Conservation (phyloP, 345 rosid species). For the Hibiscus syriacus region DNA sequence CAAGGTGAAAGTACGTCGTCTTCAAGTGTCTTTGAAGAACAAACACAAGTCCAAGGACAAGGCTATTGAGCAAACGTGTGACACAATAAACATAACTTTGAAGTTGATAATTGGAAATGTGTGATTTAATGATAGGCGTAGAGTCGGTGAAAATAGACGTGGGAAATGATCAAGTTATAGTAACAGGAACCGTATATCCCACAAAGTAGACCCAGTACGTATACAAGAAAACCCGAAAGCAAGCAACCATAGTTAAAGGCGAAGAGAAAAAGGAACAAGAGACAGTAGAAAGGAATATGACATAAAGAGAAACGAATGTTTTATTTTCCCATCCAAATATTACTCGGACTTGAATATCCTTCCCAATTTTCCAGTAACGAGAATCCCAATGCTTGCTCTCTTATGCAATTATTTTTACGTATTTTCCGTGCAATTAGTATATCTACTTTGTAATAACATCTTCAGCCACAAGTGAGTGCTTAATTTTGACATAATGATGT, state of each 20-base stretch:
- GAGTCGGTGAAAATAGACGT: conserved; percentile 51
- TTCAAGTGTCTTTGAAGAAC: too few relatives aligned
- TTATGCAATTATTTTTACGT: conserved; percentile 27
- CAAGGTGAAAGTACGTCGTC: too few relatives aligned
- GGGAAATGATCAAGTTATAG: conserved; percentile 32
- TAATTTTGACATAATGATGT: neutral
- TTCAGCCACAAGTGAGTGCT: neutral
- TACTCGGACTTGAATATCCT: conserved; percentile 33
- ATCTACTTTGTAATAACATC: neutral
- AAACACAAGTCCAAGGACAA: too few relatives aligned
- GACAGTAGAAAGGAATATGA: too few relatives aligned
- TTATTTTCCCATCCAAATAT: too few relatives aligned
- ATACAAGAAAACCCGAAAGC: too few relatives aligned
- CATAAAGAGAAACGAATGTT: too few relatives aligned
- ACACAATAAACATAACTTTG: too few relatives aligned
- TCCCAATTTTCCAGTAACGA: conserved; percentile 58
- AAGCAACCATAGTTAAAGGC: too few relatives aligned
- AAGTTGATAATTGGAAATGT: neutral
- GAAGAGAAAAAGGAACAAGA: too few relatives aligned
- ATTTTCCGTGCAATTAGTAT: neutral
- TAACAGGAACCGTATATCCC: conserved; percentile 21
- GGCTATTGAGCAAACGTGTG: too few relatives aligned
- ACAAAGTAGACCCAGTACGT: neutral
- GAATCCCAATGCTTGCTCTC: conserved; percentile 58
- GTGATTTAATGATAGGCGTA: conserved; percentile 52